Percentiles rank a stretch among this genome's conserved stretches.
phyloP scores from a whole-genome alignment of 2,329 filamentous ascomycete genomes.

The Tolypocladium sp. region DNA sequence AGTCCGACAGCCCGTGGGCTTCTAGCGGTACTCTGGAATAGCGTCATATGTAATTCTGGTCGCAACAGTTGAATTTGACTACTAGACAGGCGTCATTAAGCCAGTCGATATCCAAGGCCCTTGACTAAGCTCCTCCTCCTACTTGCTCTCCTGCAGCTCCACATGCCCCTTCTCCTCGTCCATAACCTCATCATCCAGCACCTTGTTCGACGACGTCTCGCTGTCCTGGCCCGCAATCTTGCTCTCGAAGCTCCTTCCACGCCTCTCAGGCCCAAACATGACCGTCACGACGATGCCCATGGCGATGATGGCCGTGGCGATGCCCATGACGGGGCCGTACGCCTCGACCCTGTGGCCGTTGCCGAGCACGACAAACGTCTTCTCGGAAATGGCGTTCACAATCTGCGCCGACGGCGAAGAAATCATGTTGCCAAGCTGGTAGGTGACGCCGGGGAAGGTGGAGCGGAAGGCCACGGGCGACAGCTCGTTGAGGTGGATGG shows the following conservation, averaged over 20 bases:
- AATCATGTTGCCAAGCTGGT: constrained; percentile 69
- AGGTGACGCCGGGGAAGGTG: constrained; percentile 61
- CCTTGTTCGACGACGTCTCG: constrained; percentile 15
- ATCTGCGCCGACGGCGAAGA: constrained; percentile 67
- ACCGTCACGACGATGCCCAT: constrained; percentile 59
- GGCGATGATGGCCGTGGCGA: constrained; percentile 69
- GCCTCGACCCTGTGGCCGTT: constrained; percentile 53
- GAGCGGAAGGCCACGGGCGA: constrained; percentile 62
- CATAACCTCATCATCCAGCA: constrained; percentile 11
- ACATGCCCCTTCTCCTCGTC: constrained; percentile 21
- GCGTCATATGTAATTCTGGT: neutral
- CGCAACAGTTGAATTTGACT: neutral
- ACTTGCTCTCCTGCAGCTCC: constrained; percentile 4
- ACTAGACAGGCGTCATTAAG: neutral
- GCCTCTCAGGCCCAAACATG: constrained; percentile 64
- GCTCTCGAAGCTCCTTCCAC: constrained; percentile 60
- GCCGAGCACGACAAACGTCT: constrained; percentile 41
- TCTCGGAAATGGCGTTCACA: constrained; percentile 65
- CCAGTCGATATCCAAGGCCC: neutral
- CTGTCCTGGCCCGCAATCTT: constrained; percentile 30
- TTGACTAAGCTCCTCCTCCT: neutral
- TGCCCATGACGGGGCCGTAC: constrained; percentile 67
- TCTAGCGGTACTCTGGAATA: neutral
- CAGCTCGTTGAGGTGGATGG: constrained; percentile 66
- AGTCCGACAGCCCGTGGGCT: neutral